These are phyloP conservation scores for Candida buenavistaensis DNA, from an alignment of 1,139 yeast species.

Conservation along the genomic window DNA sequence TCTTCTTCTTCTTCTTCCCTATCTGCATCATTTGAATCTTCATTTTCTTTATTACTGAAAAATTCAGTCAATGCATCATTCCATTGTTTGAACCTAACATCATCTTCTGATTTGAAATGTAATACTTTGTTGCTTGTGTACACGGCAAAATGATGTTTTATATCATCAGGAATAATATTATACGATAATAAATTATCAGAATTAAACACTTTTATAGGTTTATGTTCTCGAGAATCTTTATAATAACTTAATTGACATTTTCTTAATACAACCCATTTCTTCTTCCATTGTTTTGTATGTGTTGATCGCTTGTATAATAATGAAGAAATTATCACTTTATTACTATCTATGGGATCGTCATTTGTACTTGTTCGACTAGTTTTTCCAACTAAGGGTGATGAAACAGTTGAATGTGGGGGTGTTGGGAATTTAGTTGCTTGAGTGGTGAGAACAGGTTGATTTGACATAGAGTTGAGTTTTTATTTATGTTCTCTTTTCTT, in stretches of 20 bases:
- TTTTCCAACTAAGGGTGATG: not conserved
- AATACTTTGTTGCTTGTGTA: slow-evolving; percentile 39
- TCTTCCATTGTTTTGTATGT: slow-evolving; percentile 43
- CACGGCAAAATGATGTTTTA: slow-evolving; percentile 40
- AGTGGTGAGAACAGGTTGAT: no score
- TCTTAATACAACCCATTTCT: slow-evolving; percentile 61
- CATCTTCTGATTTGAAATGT: slow-evolving; percentile 42
- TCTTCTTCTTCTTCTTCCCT: slow-evolving; percentile 5
- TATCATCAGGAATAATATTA: slow-evolving; percentile 32
- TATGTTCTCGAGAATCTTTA: slow-evolving; percentile 57
- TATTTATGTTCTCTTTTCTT: no score
- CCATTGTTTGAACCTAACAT: slow-evolving; percentile 42
- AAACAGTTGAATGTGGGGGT: not conserved
- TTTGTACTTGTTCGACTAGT: slow-evolving; percentile 1
- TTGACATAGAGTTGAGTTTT: no score
- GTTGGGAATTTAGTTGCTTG: not conserved
- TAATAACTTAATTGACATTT: slow-evolving; percentile 56
- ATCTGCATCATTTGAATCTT: slow-evolving; percentile 3
- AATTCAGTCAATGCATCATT: slow-evolving; percentile 31
- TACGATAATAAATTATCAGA: slow-evolving; percentile 19
- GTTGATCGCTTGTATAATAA: slow-evolving; percentile 23
- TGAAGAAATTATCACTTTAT: slow-evolving; percentile 16
- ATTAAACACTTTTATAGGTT: slow-evolving; percentile 49
- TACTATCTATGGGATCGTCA: slow-evolving; percentile 10
- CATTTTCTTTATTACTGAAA: slow-evolving; percentile 9